Conservation (phyloP, 352 stramenopile species). For the Phytophthora podocarpi region DNA sequence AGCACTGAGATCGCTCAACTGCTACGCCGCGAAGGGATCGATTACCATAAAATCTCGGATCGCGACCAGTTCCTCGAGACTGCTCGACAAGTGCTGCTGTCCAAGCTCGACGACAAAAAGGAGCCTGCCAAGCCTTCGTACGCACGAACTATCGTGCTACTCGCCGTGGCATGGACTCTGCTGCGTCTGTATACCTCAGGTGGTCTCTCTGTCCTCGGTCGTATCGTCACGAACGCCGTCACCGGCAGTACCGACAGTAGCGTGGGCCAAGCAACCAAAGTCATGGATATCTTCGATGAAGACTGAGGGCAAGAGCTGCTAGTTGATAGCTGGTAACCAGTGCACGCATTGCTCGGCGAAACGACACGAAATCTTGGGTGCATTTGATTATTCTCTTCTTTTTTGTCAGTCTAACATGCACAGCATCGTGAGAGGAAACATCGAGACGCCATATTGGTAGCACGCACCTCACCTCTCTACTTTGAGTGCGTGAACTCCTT, state of each 20-base stretch:
- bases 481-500: constrained; percentile 12
- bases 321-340: too few species aligned
- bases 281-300: constrained; percentile 54
- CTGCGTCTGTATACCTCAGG: constrained; percentile 75
- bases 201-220: constrained; percentile 39
- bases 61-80: constrained; percentile 78
- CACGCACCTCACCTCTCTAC: constrained; percentile 4
- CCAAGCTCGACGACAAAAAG: constrained; percentile 52
- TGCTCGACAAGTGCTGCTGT: constrained; percentile 62
- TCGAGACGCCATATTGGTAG: constrained; percentile 25
- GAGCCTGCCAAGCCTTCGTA: constrained; percentile 38
- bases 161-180: constrained; percentile 70
- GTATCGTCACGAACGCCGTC: constrained; percentile 23
- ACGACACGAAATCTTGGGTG: constrained; percentile 32
- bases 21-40: constrained; percentile 66
- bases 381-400: constrained; percentile 42
- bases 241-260: neutral
- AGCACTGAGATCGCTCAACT: constrained; percentile 73
- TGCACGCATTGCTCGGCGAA: constrained; percentile 8
- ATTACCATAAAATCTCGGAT: constrained; percentile 79
- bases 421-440: constrained; percentile 26
- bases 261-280: constrained; percentile 23
- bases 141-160: constrained; percentile 57
- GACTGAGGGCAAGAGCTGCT: too few species aligned
- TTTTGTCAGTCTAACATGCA: constrained; percentile 49